Conservation (phyloP, 768 basidiomycete species). For the Sporobolomyces pararoseus region DNA sequence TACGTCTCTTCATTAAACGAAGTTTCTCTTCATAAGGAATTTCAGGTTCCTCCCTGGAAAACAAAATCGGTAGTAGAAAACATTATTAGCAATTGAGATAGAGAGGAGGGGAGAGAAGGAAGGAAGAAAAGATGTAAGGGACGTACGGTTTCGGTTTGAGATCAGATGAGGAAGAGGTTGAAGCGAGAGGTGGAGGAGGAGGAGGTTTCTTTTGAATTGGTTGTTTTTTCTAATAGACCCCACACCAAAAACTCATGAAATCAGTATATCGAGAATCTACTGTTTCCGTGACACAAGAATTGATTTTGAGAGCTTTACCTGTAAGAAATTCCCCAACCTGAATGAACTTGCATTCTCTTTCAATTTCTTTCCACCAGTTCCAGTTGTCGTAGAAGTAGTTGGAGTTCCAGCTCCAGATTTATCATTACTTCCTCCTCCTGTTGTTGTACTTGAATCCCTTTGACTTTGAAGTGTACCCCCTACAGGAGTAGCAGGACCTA, state of each 20-base stretch:
- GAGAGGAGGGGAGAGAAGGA: neutral
- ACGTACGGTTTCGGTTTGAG: neutral
- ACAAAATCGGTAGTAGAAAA: neutral
- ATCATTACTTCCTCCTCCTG: neutral
- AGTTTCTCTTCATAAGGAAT: neutral
- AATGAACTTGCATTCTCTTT: neutral
- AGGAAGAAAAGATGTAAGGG: neutral
- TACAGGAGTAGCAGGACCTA: no score
- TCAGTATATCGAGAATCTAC: neutral
- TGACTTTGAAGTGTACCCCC: no score
- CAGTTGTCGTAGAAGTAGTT: no score
- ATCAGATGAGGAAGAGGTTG: neutral
- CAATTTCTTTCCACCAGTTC: neutral
- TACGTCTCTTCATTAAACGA: neutral
- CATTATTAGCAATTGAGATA: neutral
- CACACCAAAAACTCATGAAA: neutral
- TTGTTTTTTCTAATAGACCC: neutral
- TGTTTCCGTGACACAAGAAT: no score
- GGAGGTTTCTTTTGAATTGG: conserved; percentile 6
- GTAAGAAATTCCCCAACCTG: neutral
- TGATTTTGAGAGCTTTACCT: neutral
- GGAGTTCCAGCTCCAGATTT: no score
- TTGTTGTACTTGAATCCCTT: no score
- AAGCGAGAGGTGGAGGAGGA: neutral
- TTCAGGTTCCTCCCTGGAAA: conserved; percentile 3